Conservation (phyloP, 2,329 filamentous ascomycete species). For the Fusarium anthophilum region DNA sequence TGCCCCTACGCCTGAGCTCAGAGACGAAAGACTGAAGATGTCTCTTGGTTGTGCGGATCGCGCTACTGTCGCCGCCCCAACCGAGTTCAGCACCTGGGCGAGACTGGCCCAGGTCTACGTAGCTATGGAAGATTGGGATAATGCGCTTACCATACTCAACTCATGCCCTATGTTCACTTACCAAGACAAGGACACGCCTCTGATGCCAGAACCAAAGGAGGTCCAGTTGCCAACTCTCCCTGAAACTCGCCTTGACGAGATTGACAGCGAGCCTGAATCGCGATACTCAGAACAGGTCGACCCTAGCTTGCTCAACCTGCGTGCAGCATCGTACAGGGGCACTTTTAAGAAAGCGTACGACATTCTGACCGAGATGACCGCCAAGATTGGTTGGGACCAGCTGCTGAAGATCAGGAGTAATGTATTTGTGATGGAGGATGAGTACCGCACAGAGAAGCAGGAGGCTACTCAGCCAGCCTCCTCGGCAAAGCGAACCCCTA, state of each 20-base stretch:
- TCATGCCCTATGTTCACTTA: conserved; percentile 99
- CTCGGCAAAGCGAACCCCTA: conserved; percentile 73
- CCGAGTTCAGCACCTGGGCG: conserved; percentile 97
- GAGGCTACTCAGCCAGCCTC: conserved; percentile 60
- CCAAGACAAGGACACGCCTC: conserved; percentile 94
- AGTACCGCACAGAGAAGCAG: conserved; percentile 90
- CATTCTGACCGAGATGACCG: conserved; percentile 93
- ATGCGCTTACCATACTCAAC: conserved; percentile 93
- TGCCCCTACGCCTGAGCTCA: conserved; percentile 62
- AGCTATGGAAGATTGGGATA: conserved; percentile 93
- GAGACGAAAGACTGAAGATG: conserved; percentile 78
- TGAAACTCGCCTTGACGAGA: conserved; percentile 93
- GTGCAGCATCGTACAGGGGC: conserved; percentile 89
- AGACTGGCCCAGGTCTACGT: conserved; percentile 94
- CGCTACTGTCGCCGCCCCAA: conserved; percentile 92
- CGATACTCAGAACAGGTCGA: conserved; percentile 88
- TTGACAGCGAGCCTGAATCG: conserved; percentile 88
- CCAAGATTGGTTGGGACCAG: conserved; percentile 98
- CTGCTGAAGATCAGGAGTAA: conserved; percentile 93
- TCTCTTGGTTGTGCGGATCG: conserved; percentile 93
- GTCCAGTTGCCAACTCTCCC: conserved; percentile 87
- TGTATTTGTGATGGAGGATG: conserved; percentile 99
- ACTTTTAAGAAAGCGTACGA: conserved; percentile 96
- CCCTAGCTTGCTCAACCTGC: conserved; percentile 83
- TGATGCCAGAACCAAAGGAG: conserved; percentile 92